Base-by-base conservation (phyloP, 441 rosid genomes). In the Raphanus hybrid region DNA sequence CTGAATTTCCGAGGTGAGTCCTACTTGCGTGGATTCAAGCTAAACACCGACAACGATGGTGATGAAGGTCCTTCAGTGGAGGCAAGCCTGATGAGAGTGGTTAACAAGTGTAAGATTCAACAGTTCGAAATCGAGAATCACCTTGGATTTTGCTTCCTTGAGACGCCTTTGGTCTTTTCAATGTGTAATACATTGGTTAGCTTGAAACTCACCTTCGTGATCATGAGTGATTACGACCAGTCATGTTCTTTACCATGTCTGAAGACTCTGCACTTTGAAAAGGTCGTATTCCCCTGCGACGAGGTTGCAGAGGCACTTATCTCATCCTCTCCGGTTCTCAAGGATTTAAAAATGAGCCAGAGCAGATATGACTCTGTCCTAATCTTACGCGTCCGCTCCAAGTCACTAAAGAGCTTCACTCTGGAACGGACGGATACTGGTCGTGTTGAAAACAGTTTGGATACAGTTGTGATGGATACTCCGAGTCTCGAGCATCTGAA, bases 41-140 rank as follows among this genome's bases (percentile, higher is more conserved):
- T 74, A 4, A 64, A 20, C 64, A 37, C 64, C n/a, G 70, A 73
- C 12, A 27, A 64, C 12, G 32, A 73, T n/a, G 64, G 3, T 35
- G 10, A 35, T 14, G 70, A 20, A 8, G 14, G 3, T 54, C 66
- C 55, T 54, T 2, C 57, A 14, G 3, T 64, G 12, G 70, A 73
- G 16, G 1, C 70, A 6, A 64, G 60, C 20, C 23, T 74, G 35
- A 27, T 8, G 35, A 27, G 78, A 66, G 72, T 74, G 4, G 48
- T 43, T 60, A 60, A 12, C 0, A 57, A 58, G 35, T 43, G 67
- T 12, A 74, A 29, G 35, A 67, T 74, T 74, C 72, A 67, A 5
- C 78, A 66, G 41, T 66, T 74, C 4, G 77, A 74, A 74, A 15
- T 72, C 60, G 0, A 61, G 23, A 72, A 48, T 18, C 10, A 50